Evolutionary conservation across 1,139 yeast genomes (phyloP), one percentile per base, ranked within the genome.

Genomic region (Diutina neorugosa): DNA sequence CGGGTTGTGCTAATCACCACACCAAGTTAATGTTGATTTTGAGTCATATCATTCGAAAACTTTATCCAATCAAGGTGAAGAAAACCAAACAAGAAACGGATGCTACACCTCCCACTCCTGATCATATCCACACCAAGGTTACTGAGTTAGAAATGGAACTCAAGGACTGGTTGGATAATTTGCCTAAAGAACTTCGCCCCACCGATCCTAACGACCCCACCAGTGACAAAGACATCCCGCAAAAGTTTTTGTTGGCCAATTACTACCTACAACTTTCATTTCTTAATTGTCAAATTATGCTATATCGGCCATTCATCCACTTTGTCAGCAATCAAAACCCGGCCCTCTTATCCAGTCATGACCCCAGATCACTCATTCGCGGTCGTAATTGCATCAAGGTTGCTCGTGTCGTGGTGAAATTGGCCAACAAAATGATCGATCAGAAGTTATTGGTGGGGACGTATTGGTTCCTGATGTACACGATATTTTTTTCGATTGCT

Each of bases 231-330:
- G 56, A 83, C 25, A 78, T 86, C 6, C 78, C 86, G n/a, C 80
- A 82, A 59, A 73, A 73, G 60, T 84, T 82, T 62, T 67, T 79
- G 51, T 79, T 86, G 64, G 95, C 96, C 1, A 88, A 88, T 65
- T 77, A 86, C 59, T 71, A 89, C 53, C 70, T 90, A 19, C 93
- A 88, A 62, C 70, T 90, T 53, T 80, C 96, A 5, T 89, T 86
- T 59, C 73, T 90, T 55, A 94, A 89, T 63, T 88, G 90, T 56
- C 91, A 87, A 64, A 82, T 90, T 53, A 86, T 89, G 63, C 71
- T 90, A 23, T 91, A 91, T 64, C 79, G 98, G 53, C 98, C 97
- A 1, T 90, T 89, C 64, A 88, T 90, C 59, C 97, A 90, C 69
- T 89, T 85, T 64, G 78, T 88, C 54, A 73, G 77, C 57, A 74